Percentiles rank a stretch among this genome's conserved stretches.
phyloP scores from a whole-genome alignment of 2,329 filamentous ascomycete species.

The Zymoseptoria brevis region DNA sequence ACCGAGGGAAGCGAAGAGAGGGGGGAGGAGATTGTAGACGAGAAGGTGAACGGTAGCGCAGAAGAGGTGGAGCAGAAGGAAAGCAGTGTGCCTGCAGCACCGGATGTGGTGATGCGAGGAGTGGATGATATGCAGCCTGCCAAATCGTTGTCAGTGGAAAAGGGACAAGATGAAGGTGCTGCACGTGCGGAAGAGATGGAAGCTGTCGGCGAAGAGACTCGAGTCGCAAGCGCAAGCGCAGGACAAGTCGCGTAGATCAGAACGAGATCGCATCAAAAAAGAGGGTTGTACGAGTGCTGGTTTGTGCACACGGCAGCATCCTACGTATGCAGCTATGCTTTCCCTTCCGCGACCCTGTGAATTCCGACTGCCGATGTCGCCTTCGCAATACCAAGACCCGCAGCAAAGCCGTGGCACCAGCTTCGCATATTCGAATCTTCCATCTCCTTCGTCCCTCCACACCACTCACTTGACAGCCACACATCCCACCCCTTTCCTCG shows the following conservation, averaged over 20 bases:
- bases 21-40: slow-evolving; percentile 5
- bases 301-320: background rate
- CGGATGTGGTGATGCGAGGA: slow-evolving; percentile 15
- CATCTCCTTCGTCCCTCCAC: background rate
- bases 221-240: background rate
- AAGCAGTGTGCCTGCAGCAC: background rate
- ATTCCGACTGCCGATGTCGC: background rate
- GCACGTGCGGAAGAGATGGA: background rate
- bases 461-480: slow-evolving; percentile 47
- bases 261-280: background rate
- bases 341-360: background rate
- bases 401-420: too few relatives aligned
- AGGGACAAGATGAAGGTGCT: background rate
- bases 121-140: background rate
- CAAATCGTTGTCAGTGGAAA: background rate
- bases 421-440: too few relatives aligned
- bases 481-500: slow-evolving; percentile 52
- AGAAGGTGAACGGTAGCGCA: background rate
- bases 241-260: background rate
- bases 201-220: background rate
- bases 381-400: background rate
- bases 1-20: slow-evolving; percentile 5
- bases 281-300: background rate
- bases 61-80: slow-evolving; percentile 5
- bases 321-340: background rate